A percentile compares a stretch with the other conserved stretches of the same genome.
These are phyloP conservation scores for Nakazawaea siamensis DNA, from an alignment of 805 yeast species.

Conservation along the genomic window DNA sequence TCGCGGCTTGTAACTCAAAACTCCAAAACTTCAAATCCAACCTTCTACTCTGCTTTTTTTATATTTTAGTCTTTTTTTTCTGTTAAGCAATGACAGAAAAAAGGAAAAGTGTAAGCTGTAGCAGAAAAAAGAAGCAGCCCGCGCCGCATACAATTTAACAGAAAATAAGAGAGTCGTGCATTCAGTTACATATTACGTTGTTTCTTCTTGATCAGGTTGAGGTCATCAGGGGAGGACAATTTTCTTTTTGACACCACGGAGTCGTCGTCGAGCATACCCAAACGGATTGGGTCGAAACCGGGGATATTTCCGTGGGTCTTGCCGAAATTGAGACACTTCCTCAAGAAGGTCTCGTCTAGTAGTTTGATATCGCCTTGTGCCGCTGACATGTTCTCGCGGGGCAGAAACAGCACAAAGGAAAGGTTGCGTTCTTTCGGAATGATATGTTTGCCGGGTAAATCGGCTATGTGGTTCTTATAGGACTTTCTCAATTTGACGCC, in stretches of 20 bases:
- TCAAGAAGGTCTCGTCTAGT: conserved; percentile 41
- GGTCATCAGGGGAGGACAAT: no score
- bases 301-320: conserved; percentile 51
- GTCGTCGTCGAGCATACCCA: conserved; percentile 47
- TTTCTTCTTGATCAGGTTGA: no score
- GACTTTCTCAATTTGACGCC: conserved; percentile 92
- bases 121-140: no score
- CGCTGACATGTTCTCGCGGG: conserved; percentile 28
- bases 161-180: no score
- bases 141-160: no score
- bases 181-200: no score
- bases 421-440: conserved; percentile 43
- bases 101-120: no score
- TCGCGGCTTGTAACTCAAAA: no score
- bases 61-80: no score
- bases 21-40: no score
- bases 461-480: conserved; percentile 85
- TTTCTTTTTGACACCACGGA: conserved; percentile 9
- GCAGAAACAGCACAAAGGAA: conserved; percentile 30
- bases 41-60: no score
- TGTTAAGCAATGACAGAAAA: no score
- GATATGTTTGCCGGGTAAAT: conserved; percentile 71
- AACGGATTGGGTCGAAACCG: conserved; percentile 61
- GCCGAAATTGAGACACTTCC: conserved; percentile 48
- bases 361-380: conserved; percentile 37